These are phyloP conservation scores for Termitomyces sp. DNA, from an alignment of 768 basidiomycete genomes.

Conservation along the genomic window DNA sequence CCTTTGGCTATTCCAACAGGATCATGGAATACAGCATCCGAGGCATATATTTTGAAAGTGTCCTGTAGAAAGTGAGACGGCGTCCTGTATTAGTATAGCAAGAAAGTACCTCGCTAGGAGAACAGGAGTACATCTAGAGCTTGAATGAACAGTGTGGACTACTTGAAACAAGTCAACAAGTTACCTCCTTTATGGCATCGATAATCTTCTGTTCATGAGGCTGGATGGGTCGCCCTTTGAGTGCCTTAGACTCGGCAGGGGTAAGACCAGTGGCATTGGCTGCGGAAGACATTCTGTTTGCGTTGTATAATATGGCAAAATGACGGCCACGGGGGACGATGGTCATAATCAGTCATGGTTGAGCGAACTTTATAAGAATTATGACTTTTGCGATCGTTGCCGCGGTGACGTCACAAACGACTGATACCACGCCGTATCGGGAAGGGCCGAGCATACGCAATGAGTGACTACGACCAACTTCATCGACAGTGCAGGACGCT, in stretches of 20 bases:
- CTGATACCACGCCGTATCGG: slow-evolving; percentile 2
- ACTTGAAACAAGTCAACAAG: not conserved
- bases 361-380: not conserved
- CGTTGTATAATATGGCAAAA: not conserved
- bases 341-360: not conserved
- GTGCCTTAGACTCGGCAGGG: not conserved
- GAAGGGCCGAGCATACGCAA: slow-evolving; percentile 23
- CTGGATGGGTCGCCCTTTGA: not conserved
- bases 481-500: slow-evolving; percentile 91
- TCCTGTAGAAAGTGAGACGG: not conserved
- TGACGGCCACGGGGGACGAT: not conserved
- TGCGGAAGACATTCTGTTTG: not conserved
- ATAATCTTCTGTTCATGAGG: not conserved
- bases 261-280: not conserved
- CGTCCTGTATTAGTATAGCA: too few species aligned
- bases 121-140: not conserved
- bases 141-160: not conserved
- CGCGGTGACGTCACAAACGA: slow-evolving; percentile 7
- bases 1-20: slow-evolving; percentile 4
- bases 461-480: slow-evolving; percentile 84
- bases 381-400: too few species aligned
- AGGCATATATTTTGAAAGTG: not conserved
- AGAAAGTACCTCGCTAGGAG: not conserved
- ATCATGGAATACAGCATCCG: slow-evolving; percentile 2
- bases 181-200: not conserved